Percentiles rank a stretch among this genome's conserved stretches.
phyloP scores from a whole-genome alignment of 225 moss, liverwort and hornwort genomes.

The Asterella californica region DNA sequence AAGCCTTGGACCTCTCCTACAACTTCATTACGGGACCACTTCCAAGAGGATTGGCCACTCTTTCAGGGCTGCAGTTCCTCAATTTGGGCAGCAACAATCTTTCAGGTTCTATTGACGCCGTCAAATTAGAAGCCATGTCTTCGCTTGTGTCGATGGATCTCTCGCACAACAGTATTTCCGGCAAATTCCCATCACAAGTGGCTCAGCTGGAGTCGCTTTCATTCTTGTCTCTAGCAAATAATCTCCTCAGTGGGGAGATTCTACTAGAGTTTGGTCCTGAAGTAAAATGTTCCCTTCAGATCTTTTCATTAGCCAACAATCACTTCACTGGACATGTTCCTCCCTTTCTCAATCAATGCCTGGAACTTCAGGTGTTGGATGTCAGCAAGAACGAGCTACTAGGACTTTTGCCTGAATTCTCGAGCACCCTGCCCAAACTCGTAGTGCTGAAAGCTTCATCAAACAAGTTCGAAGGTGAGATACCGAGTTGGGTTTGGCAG shows the following conservation, averaged over 20 bases:
- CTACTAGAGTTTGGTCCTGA: background rate
- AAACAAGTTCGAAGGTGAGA: background rate
- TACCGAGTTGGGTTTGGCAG: constrained; percentile 18
- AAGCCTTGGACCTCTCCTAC: background rate
- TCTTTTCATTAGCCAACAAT: background rate
- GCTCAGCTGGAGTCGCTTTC: background rate
- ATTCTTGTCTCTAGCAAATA: constrained; percentile 41
- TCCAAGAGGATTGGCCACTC: background rate
- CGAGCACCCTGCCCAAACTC: background rate
- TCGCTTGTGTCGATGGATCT: background rate
- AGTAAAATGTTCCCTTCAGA: background rate
- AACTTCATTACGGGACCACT: background rate
- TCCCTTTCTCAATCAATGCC: background rate
- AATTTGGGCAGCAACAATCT: constrained; percentile 16
- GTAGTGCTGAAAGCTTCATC: background rate
- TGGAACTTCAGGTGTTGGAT: background rate
- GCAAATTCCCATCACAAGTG: constrained; percentile 3
- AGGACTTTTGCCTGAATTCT: background rate
- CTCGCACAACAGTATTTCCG: constrained; percentile 6
- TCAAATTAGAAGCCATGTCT: background rate
- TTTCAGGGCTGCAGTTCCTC: constrained; percentile 6
- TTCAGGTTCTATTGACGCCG: background rate
- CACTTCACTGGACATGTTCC: constrained; percentile 7
- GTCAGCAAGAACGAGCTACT: background rate
- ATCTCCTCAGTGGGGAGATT: constrained; percentile 24